phyloP scores from a whole-genome alignment of 2,329 filamentous ascomycete genomes.

The Colletotrichum horii region DNA sequence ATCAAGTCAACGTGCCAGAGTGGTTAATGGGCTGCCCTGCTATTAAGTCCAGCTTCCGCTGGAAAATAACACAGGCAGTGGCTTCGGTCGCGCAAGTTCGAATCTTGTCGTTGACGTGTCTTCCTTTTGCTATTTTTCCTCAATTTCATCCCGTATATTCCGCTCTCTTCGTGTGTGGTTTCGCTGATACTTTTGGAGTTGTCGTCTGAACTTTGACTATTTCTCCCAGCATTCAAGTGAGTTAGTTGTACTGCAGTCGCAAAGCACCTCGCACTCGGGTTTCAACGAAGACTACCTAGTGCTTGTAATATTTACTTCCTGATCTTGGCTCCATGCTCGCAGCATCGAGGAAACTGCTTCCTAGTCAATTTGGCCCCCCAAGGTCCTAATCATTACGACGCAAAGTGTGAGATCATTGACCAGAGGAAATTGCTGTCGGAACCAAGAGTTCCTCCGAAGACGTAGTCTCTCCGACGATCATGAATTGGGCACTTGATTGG shows the following conservation, averaged over 20 bases:
- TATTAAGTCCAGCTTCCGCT: not conserved
- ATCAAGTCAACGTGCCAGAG: conserved; percentile 20
- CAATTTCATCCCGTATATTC: not conserved
- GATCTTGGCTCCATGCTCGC: not conserved
- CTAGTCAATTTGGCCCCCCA: not conserved
- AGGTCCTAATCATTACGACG: not conserved
- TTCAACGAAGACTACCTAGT: not conserved
- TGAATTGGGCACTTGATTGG: not conserved
- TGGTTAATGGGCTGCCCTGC: conserved; percentile 23
- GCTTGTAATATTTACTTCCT: not conserved
- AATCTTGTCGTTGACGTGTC: conserved; percentile 20
- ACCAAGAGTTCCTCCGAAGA: not conserved
- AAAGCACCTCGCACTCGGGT: not conserved
- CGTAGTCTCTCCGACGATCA: not conserved
- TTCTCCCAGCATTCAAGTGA: not conserved
- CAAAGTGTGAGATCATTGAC: not conserved
- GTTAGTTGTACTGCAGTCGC: not conserved
- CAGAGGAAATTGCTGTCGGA: not conserved
- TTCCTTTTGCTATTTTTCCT: not conserved
- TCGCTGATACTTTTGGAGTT: not conserved
- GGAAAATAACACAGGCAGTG: conserved; percentile 1
- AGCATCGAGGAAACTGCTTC: not conserved
- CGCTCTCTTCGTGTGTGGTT: not conserved
- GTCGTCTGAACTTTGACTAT: not conserved
- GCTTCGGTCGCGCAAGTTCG: conserved; percentile 23